Base-by-base conservation (phyloP, 805 yeast species). In the Wickerhamiella brachini region DNA sequence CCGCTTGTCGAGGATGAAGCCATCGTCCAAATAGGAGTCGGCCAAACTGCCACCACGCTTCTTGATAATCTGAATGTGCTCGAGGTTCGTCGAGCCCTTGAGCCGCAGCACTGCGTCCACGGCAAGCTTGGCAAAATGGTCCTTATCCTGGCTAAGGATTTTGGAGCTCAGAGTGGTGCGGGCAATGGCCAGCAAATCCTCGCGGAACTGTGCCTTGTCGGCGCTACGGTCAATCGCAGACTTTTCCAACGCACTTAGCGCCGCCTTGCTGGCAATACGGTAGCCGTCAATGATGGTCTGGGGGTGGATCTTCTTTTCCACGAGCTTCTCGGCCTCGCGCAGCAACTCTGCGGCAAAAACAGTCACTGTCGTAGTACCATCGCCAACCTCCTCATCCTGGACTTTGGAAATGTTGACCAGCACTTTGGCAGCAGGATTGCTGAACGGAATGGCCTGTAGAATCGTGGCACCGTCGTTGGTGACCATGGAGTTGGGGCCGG, bases 381-480 rank as follows among this genome's bases (percentile, higher is more conserved):
- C 98, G 54, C 98, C 98, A 57, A 93, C 95, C 68, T 90, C 97
- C 54, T 94, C 95, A 66, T 90, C 98, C 71, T 90, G 98, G 2
- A 95, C 88, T 65, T 94, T 83, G 17, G 96, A 85, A 52, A 90
- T 85, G 65, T 90, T 95, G 50, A 90, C 98, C 58, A 90, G 72
- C 54, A 90, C 89, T 67, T 87, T 88, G 12, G 98, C 98, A 10
- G 99, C 98, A 9, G 97, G 97, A 62, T 93, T 90, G 65, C 89
- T 96, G 58, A 93, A 78, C 15, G 97, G 97, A 60, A 93, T 90
- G 1, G 95, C 77, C 62, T 89, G 88, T 57, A 93, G 72, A 57
- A 93, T 93, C 2, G 99, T 93, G 48, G 98, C 98, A 55, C 99
- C 99, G 71, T 93, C 99, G 66, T 93, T 93, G 47, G 99, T 93